Percentiles rank a stretch among this genome's conserved stretches.
Evolutionary conservation across 306 rosid genomes (phyloP).

Genomic region (Boehmeria nivea): DNA sequence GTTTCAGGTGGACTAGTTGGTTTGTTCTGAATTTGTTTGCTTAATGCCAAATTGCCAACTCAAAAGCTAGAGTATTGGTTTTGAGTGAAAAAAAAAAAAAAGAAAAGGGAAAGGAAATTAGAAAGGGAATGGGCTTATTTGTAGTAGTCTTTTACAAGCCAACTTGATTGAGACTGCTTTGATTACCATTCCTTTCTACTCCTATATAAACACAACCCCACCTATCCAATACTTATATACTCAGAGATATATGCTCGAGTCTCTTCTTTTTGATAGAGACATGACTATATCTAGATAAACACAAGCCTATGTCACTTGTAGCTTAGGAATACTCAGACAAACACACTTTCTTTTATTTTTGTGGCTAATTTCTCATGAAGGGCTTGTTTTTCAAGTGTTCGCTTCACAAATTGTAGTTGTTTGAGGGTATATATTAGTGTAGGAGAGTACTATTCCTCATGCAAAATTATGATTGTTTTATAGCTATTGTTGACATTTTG

Average conservation of each 20-base stretch:
- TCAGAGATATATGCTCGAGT: no score
- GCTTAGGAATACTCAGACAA: no score
- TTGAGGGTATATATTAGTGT: not conserved
- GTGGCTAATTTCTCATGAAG: no score
- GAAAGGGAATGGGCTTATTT: not conserved
- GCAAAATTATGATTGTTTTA: no score
- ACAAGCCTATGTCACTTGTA: no score
- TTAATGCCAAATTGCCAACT: constrained; percentile 37
- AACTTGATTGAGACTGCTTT: not conserved
- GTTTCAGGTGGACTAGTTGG: constrained; percentile 21
- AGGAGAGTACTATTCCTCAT: no score
- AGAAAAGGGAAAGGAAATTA: not conserved
- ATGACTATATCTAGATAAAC: no score
- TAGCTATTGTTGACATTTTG: no score
- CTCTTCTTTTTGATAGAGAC: no score
- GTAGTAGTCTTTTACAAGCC: not conserved
- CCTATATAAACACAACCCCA: constrained; percentile 18
- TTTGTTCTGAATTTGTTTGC: constrained; percentile 13
- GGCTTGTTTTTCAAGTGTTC: not conserved
- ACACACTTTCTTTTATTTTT: no score
- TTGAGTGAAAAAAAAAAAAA: constrained; percentile 8
- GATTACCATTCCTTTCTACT: not conserved
- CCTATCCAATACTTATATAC: not conserved
- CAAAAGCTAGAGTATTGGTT: constrained; percentile 29
- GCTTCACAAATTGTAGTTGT: not conserved